phyloP scores from a whole-genome alignment of 345 rosid species.

The Fremontodendron californicum region DNA sequence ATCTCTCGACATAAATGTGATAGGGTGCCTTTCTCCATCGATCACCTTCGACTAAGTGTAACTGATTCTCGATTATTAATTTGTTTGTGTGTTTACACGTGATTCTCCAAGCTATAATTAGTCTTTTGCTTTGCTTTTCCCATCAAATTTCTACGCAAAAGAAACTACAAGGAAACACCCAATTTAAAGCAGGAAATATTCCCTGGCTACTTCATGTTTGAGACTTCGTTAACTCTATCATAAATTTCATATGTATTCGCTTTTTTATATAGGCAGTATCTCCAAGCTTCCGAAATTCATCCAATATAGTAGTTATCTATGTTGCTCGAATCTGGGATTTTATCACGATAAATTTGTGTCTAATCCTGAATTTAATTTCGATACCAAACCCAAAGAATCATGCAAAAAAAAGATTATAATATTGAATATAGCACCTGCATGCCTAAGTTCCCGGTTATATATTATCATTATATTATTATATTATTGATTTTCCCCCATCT shows the following conservation, averaged over 20 bases:
- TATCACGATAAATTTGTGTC: background rate
- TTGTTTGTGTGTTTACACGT: background rate
- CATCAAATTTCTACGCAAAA: background rate
- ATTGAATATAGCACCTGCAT: too few species aligned
- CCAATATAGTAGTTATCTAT: background rate
- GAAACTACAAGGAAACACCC: background rate
- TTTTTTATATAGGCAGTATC: background rate
- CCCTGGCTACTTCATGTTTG: background rate
- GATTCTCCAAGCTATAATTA: background rate
- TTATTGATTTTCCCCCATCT: too few species aligned
- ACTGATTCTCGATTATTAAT: background rate
- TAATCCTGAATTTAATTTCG: background rate
- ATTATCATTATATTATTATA: too few species aligned
- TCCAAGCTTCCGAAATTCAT: background rate
- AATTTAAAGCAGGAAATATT: background rate
- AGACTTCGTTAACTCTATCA: background rate
- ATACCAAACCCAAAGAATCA: background rate
- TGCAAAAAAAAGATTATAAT: background rate
- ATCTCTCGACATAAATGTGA: background rate
- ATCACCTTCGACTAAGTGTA: background rate
- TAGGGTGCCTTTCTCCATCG: background rate
- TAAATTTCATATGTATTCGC: background rate
- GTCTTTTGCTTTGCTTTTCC: background rate
- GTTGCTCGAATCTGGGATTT: background rate
- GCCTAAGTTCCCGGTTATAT: too few species aligned